These are phyloP conservation scores for Boehmeria nivea DNA, from an alignment of 306 rosid species.

Conservation along the genomic window DNA sequence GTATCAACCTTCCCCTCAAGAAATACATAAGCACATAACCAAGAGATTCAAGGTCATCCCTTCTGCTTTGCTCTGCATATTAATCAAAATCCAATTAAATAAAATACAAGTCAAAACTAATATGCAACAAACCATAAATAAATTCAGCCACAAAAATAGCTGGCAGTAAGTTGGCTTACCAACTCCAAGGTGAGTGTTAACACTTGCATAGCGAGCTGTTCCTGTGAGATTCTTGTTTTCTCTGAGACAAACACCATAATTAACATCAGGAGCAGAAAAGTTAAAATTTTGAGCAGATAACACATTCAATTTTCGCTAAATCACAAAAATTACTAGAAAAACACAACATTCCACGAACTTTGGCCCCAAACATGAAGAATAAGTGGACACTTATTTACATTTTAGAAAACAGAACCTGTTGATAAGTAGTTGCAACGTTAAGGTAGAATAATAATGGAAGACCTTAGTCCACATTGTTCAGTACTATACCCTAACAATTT, in stretches of 20 bases:
- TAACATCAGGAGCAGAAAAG: not conserved
- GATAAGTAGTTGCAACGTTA: too few relatives aligned
- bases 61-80: conserved; percentile 93
- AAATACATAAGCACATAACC: conserved; percentile 97
- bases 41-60: conserved; percentile 98
- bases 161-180: conserved; percentile 48
- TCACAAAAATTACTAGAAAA: too few relatives aligned
- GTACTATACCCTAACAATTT: too few relatives aligned
- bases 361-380: too few relatives aligned
- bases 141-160: conserved; percentile 9
- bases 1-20: conserved; percentile 87
- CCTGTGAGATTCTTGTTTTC: conserved; percentile 99
- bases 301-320: too few relatives aligned
- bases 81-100: conserved; percentile 16
- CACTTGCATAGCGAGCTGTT: conserved; percentile 99
- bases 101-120: conserved; percentile 2
- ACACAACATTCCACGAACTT: too few relatives aligned
- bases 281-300: not conserved
- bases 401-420: too few relatives aligned
- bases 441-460: too few relatives aligned
- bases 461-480: too few relatives aligned
- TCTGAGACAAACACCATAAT: conserved; percentile 37
- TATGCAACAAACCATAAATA: conserved; percentile 1
- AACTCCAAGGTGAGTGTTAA: conserved; percentile 96
- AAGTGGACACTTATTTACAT: too few relatives aligned